A percentile compares a stretch with the other conserved stretches of the same genome.
These are phyloP conservation scores for Ganoderma meredithae DNA, from an alignment of 1,284 basidiomycete genomes.

Conservation along the genomic window DNA sequence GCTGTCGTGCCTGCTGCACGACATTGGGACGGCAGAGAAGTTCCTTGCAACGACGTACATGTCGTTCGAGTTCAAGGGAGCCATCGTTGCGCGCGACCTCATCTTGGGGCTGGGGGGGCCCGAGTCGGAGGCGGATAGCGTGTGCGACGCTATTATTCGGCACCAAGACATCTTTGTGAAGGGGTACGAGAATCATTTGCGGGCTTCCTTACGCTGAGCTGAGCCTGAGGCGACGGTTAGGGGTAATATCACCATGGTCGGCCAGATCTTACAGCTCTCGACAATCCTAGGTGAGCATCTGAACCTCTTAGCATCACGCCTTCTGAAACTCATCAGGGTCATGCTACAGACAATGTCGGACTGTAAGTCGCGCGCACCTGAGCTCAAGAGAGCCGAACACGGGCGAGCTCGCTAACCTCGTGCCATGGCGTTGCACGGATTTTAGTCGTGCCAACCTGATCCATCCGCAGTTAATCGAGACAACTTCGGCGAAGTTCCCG, in stretches of 20 bases:
- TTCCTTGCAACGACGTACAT: constrained; percentile 60
- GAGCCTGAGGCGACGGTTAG: constrained; percentile 21
- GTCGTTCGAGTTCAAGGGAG: constrained; percentile 68
- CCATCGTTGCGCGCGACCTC: constrained; percentile 59
- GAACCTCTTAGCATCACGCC: background rate
- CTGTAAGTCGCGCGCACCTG: constrained; percentile 42
- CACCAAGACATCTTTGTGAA: constrained; percentile 68
- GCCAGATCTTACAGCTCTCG: constrained; percentile 59
- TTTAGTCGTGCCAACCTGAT: constrained; percentile 54
- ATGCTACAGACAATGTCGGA: constrained; percentile 51
- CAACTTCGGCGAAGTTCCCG: constrained; percentile 51
- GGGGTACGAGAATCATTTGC: constrained; percentile 41
- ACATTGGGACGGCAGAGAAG: constrained; percentile 60
- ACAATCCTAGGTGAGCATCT: constrained; percentile 53
- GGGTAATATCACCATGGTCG: constrained; percentile 61
- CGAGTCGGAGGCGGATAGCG: constrained; percentile 61
- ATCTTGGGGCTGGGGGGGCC: constrained; percentile 52
- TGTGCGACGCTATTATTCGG: constrained; percentile 64
- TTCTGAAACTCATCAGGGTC: background rate
- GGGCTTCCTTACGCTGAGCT: background rate
- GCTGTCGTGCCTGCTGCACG: constrained; percentile 60
- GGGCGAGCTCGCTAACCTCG: background rate
- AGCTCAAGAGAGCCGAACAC: background rate
- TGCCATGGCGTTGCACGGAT: background rate
- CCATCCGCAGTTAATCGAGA: constrained; percentile 51